phyloP scores from a whole-genome alignment of 164 flowering plant species.

The Taxillus chinensis region DNA sequence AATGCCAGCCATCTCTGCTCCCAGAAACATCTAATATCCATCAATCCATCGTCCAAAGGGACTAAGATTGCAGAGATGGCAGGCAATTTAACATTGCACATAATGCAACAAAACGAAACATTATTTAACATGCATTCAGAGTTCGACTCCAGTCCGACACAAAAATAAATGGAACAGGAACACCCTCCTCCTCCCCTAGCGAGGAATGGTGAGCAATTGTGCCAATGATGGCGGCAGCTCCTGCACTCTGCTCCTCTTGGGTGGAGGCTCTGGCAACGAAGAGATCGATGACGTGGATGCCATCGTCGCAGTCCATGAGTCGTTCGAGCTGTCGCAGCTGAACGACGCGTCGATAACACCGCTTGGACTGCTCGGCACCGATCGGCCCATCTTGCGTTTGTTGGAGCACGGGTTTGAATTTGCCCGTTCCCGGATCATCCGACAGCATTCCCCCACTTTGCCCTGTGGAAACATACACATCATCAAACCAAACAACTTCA shows the following conservation, averaged over 20 bases:
- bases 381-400: slow-evolving; percentile 33
- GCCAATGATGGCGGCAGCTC: slow-evolving; percentile 5
- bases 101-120: slow-evolving; percentile 8
- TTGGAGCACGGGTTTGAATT: slow-evolving; percentile 11
- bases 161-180: not conserved
- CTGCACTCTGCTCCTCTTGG: slow-evolving; percentile 40
- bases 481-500: too few relatives aligned
- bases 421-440: slow-evolving; percentile 21
- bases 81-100: slow-evolving; percentile 33
- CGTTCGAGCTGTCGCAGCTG: slow-evolving; percentile 63
- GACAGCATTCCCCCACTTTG: slow-evolving; percentile 32
- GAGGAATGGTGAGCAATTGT: slow-evolving; percentile 16
- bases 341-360: slow-evolving; percentile 61
- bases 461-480: slow-evolving; percentile 21
- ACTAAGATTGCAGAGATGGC: slow-evolving; percentile 31
- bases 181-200: not conserved
- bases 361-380: slow-evolving; percentile 48
- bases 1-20: slow-evolving; percentile 48
- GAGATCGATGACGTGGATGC: slow-evolving; percentile 40
- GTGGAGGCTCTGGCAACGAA: slow-evolving; percentile 43
- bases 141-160: not conserved
- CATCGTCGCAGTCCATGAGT: slow-evolving; percentile 38
- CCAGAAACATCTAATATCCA: slow-evolving; percentile 2
- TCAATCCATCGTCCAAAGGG: not conserved
- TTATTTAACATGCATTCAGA: not conserved